These are phyloP conservation scores for Fusarium duplospermum DNA, from an alignment of 2,329 filamentous ascomycete species.

Conservation along the genomic window DNA sequence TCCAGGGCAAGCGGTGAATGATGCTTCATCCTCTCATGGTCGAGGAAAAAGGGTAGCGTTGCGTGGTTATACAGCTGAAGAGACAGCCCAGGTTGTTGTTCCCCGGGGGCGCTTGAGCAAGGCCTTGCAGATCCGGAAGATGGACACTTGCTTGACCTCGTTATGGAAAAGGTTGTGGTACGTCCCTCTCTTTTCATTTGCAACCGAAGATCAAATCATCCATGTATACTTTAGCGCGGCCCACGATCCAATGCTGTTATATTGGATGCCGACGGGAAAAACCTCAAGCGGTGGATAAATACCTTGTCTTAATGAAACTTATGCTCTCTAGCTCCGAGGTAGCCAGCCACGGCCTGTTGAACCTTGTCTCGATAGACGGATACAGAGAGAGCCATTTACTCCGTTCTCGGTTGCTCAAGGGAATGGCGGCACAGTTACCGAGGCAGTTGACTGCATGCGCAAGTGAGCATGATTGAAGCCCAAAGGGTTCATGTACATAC, in stretches of 20 bases:
- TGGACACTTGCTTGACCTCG: neutral
- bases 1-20: constrained; percentile 42
- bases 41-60: constrained; percentile 10
- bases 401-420: constrained; percentile 2
- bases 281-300: constrained; percentile 23
- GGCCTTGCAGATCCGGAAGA: constrained; percentile 24
- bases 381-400: neutral
- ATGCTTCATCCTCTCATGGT: constrained; percentile 20
- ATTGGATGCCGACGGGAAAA: constrained; percentile 24
- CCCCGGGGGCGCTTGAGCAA: constrained; percentile 9
- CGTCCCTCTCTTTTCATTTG: neutral
- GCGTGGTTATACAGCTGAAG: constrained; percentile 10
- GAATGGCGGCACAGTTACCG: constrained; percentile 17
- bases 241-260: constrained; percentile 17
- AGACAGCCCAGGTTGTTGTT: neutral
- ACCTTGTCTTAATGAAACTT: constrained; percentile 20
- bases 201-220: constrained; percentile 28
- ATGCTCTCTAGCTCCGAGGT: constrained; percentile 9
- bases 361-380: constrained; percentile 11
- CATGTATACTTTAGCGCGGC: constrained; percentile 23
- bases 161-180: constrained; percentile 1
- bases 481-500: neutral
- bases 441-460: constrained; percentile 18
- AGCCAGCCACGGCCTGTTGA: constrained; percentile 5
- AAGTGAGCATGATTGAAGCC: constrained; percentile 8